Conservation (phyloP, 2,329 filamentous ascomycete genomes). For the Capronia coronata region DNA sequence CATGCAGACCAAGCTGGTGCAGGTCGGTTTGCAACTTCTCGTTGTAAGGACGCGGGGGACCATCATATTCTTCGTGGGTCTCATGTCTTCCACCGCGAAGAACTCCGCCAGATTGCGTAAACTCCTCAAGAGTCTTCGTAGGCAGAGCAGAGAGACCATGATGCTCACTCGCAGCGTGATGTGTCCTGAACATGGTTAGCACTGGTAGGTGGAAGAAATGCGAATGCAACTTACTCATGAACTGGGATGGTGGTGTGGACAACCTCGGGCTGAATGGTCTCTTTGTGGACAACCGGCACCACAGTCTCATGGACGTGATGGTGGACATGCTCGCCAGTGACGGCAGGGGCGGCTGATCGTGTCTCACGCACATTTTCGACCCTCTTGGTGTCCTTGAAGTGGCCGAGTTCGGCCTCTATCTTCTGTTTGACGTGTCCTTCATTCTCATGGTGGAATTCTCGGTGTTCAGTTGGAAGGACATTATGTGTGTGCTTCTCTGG, state of each 20-base stretch:
- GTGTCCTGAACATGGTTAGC: conserved; percentile 33
- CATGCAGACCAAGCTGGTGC: conserved; percentile 13
- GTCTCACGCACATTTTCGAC: conserved; percentile 47
- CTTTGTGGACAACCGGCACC: conserved; percentile 65
- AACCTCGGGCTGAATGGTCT: conserved; percentile 54
- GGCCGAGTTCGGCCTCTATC: conserved; percentile 48
- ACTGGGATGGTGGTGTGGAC: conserved; percentile 67
- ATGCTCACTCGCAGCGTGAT: conserved; percentile 60
- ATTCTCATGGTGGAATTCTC: conserved; percentile 56
- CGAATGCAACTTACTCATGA: conserved; percentile 48
- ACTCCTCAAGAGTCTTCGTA: conserved; percentile 59
- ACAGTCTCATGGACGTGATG: conserved; percentile 59
- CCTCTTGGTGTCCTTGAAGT: conserved; percentile 48
- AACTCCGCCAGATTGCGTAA: conserved; percentile 50
- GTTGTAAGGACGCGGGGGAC: conserved; percentile 35
- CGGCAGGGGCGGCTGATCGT: conserved; percentile 42
- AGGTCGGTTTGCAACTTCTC: conserved; percentile 20
- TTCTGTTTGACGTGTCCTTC: conserved; percentile 42
- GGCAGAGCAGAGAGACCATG: conserved; percentile 60
- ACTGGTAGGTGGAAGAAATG: neutral
- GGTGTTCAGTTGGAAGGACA: conserved; percentile 53
- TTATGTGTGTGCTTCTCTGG: conserved; percentile 60
- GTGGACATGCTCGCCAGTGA: conserved; percentile 58
- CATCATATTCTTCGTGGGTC: conserved; percentile 48
- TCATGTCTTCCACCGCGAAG: conserved; percentile 39